Conservation (phyloP, 345 rosid species). For the Cardamine resedifolia region DNA sequence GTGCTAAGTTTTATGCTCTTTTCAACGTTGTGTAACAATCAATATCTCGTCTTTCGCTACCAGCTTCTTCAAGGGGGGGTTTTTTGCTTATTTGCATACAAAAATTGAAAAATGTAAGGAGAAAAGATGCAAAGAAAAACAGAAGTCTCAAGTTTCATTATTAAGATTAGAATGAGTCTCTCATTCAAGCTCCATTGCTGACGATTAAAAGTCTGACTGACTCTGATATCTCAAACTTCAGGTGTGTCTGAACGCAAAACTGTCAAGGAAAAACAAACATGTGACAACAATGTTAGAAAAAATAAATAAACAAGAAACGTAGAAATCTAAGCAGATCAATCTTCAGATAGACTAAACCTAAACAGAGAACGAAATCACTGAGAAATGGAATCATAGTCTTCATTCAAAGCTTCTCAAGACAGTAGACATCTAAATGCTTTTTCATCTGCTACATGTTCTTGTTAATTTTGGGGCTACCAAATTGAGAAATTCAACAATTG, state of each 20-base stretch:
- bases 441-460: not conserved
- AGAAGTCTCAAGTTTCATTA: constrained; percentile 1
- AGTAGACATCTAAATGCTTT: not conserved
- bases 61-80: not conserved
- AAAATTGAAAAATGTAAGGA: not conserved
- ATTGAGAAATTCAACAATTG: not conserved
- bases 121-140: not conserved
- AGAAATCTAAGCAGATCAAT: not conserved
- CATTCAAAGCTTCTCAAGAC: not conserved
- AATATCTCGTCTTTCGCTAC: not conserved
- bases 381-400: not conserved
- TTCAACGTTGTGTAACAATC: not conserved
- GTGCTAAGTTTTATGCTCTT: constrained; percentile 5
- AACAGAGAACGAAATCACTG: not conserved
- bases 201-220: no score
- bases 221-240: constrained; percentile 27
- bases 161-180: not conserved
- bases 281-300: not conserved
- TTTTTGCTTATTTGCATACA: constrained; percentile 13
- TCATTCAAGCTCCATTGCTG: constrained; percentile 13
- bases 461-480: not conserved
- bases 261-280: constrained; percentile 1
- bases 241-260: constrained; percentile 34
- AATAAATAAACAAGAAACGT: not conserved
- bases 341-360: not conserved